Conservation (phyloP, 2,329 filamentous ascomycete genomes). For the Ascochyta clinopodiicola region DNA sequence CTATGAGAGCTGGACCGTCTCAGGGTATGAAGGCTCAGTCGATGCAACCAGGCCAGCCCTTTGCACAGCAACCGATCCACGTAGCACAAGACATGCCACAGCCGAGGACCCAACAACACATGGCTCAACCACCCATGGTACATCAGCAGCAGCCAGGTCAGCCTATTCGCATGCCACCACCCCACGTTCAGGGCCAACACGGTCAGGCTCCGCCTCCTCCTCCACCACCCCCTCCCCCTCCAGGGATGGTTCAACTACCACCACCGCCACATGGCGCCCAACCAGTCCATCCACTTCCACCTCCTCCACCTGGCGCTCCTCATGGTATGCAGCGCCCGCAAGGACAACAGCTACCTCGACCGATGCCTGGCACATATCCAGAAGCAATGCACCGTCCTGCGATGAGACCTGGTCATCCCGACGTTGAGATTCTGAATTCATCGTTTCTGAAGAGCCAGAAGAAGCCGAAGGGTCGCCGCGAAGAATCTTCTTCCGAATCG, state of each 20-base stretch:
- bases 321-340: conserved; percentile 15
- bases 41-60: conserved; percentile 7
- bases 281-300: not conserved
- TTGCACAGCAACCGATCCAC: conserved; percentile 5
- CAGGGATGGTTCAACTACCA: not conserved
- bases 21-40: conserved; percentile 12
- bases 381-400: conserved; percentile 7
- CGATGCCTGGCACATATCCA: conserved; percentile 30
- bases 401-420: conserved; percentile 14
- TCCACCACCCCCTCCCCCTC: not conserved
- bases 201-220: conserved; percentile 7
- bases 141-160: conserved; percentile 1
- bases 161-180: conserved; percentile 6
- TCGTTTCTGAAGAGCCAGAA: conserved; percentile 24
- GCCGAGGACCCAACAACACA: conserved; percentile 8
- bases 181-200: not conserved
- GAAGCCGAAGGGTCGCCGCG: conserved; percentile 15
- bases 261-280: conserved; percentile 3
- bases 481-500: conserved; percentile 20
- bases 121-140: conserved; percentile 1
- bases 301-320: conserved; percentile 3
- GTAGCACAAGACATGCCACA: conserved; percentile 12
- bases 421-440: conserved; percentile 8
- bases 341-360: conserved; percentile 6
- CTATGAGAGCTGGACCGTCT: not conserved